phyloP scores from a whole-genome alignment of 1,284 basidiomycete species.

The Irpex rosettiformis region DNA sequence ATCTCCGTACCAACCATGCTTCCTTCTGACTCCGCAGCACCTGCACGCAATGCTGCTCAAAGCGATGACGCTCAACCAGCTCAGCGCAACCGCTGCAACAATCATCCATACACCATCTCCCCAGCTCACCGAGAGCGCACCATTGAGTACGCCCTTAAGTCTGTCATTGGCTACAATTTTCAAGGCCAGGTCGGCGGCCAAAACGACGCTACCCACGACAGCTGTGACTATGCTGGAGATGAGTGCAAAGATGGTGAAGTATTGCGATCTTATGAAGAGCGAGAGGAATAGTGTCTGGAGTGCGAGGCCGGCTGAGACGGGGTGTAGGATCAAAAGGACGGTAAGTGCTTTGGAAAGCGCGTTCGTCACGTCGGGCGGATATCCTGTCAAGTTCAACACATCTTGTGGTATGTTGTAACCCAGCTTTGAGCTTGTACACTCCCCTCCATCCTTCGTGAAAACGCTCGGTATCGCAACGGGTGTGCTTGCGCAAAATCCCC shows the following conservation, averaged over 20 bases:
- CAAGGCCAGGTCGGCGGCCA: conserved; percentile 59
- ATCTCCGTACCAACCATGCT: conserved; percentile 24
- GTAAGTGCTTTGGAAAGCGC: conserved; percentile 51
- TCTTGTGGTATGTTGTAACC: conserved; percentile 35
- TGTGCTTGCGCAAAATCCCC: conserved; percentile 65
- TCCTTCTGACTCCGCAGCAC: conserved; percentile 52
- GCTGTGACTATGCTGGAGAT: conserved; percentile 52
- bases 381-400: conserved; percentile 40
- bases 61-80: conserved; percentile 58
- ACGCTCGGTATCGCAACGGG: conserved; percentile 26
- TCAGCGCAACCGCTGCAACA: conserved; percentile 45
- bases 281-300: conserved; percentile 50
- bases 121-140: conserved; percentile 41
- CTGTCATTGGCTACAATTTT: conserved; percentile 46
- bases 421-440: conserved; percentile 56
- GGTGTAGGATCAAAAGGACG: conserved; percentile 61
- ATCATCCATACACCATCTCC: conserved; percentile 76
- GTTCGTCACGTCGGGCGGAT: conserved; percentile 35
- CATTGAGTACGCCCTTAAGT: conserved; percentile 35
- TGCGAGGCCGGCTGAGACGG: conserved; percentile 55
- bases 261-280: conserved; percentile 54
- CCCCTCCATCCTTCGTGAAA: conserved; percentile 30
- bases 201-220: conserved; percentile 48
- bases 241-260: conserved; percentile 48
- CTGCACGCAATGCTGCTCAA: conserved; percentile 61